Conservation (phyloP, 768 basidiomycete species). For the Scleroderma citrinum region DNA sequence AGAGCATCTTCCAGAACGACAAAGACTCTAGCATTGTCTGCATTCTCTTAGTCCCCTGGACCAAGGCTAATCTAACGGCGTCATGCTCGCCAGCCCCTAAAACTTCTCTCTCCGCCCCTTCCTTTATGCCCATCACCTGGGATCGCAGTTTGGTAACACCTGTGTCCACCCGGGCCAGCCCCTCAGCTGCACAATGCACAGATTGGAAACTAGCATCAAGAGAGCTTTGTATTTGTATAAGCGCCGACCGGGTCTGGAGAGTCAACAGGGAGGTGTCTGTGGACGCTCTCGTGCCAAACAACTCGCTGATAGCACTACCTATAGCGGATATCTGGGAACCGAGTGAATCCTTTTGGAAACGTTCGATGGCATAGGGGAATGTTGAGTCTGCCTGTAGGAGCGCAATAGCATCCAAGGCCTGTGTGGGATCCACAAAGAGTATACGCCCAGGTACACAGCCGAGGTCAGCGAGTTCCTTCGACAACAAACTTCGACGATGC, state of each 20-base stretch:
- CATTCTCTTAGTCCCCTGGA: constrained; percentile 24
- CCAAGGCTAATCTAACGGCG: constrained; percentile 24
- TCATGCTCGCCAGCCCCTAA: constrained; percentile 24
- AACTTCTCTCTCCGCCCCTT: constrained; percentile 31
- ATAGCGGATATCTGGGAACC: constrained; percentile 54
- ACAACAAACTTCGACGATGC: constrained; percentile 11
- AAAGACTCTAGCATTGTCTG: constrained; percentile 26
- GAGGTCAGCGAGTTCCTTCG: constrained; percentile 17
- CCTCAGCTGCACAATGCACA: constrained; percentile 25
- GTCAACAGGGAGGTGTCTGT: constrained; percentile 9
- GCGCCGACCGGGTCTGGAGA: constrained; percentile 33
- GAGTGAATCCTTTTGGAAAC: constrained; percentile 57
- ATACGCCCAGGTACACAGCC: constrained; percentile 25
- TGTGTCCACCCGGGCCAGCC: constrained; percentile 31
- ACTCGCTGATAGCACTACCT: constrained; percentile 31
- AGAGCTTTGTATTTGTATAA: constrained; percentile 35
- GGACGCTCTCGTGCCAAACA: constrained; percentile 6
- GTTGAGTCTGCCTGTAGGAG: constrained; percentile 40
- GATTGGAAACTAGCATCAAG: constrained; percentile 32
- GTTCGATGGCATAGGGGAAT: constrained; percentile 49
- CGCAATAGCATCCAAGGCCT: constrained; percentile 50
- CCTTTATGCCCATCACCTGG: constrained; percentile 35
- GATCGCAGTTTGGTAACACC: constrained; percentile 33
- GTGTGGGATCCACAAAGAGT: constrained; percentile 52
- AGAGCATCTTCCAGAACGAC: constrained; percentile 35